Conservation (phyloP, 106 monocot species). For the Allium sativum region DNA sequence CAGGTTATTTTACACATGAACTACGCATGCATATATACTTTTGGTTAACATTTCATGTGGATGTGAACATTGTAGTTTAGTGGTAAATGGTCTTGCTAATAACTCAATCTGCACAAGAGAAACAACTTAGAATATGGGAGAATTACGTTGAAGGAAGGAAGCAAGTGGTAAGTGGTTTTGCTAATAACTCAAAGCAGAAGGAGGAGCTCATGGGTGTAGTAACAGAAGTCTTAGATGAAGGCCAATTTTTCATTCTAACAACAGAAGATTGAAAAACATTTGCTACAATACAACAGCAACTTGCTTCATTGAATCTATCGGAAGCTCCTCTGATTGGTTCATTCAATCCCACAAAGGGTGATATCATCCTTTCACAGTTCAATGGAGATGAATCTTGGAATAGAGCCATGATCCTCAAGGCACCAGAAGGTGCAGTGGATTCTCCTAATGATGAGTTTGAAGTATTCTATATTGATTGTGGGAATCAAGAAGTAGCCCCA, state of each 20-base stretch:
- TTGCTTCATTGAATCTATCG: slow-evolving; percentile 53
- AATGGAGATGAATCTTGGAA: slow-evolving; percentile 85
- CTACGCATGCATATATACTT: too few species aligned
- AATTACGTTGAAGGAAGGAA: slow-evolving; percentile 88
- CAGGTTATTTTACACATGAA: too few species aligned
- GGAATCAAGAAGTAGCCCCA: slow-evolving; percentile 85
- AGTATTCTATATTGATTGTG: slow-evolving; percentile 97
- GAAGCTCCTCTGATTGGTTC: slow-evolving; percentile 90
- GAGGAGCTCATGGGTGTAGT: slow-evolving; percentile 23
- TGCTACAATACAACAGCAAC: slow-evolving; percentile 55
- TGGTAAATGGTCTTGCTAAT: too few species aligned
- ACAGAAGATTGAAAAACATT: slow-evolving; percentile 61
- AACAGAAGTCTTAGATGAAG: slow-evolving; percentile 88
- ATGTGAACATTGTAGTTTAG: too few species aligned
- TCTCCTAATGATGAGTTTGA: slow-evolving; percentile 71
- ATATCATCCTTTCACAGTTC: slow-evolving; percentile 90
- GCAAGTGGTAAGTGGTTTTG: slow-evolving; percentile 46
- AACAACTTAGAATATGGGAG: slow-evolving; percentile 91
- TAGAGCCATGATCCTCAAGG: slow-evolving; percentile 96
- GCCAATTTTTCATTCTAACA: slow-evolving; percentile 85
- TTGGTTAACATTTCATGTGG: too few species aligned
- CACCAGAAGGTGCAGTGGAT: slow-evolving; percentile 56
- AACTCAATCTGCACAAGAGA: slow-evolving; percentile 66
- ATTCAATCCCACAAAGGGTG: slow-evolving; percentile 85
- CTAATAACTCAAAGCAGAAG: background rate